These are phyloP conservation scores for Aspergillus bridgeri DNA, from an alignment of 495 filamentous ascomycete species.

Conservation along the genomic window DNA sequence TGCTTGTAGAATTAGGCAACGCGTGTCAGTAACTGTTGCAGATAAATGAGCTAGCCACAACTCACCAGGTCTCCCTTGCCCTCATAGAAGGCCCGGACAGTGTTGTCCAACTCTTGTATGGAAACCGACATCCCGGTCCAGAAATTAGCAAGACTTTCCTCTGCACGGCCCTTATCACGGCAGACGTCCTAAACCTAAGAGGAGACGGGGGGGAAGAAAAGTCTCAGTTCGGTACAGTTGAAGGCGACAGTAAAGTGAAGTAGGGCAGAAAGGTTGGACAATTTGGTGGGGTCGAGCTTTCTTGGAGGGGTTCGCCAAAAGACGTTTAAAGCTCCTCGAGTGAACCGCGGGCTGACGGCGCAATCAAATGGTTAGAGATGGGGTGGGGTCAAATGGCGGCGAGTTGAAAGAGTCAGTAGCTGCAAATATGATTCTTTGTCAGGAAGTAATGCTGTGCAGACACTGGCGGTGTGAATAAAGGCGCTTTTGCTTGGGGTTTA, in stretches of 20 bases:
- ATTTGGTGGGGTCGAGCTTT: constrained; percentile 32
- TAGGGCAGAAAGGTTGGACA: constrained; percentile 16
- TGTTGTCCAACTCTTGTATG: constrained; percentile 91
- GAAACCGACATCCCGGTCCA: constrained; percentile 59
- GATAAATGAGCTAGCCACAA: constrained; percentile 15
- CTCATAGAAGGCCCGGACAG: constrained; percentile 95
- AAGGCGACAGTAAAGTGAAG: constrained; percentile 6
- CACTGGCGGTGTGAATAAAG: constrained; percentile 32
- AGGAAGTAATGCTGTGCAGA: constrained; percentile 5
- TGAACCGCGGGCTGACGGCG: constrained; percentile 8
- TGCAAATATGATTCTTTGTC: background rate
- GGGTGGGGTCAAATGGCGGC: constrained; percentile 10
- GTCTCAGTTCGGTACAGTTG: constrained; percentile 3
- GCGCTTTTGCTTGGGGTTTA: constrained; percentile 19
- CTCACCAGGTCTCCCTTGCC: constrained; percentile 86
- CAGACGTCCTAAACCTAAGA: constrained; percentile 11
- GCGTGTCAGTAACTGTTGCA: constrained; percentile 5
- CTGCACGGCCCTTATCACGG: constrained; percentile 21
- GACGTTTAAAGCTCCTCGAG: constrained; percentile 13
- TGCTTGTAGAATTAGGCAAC: constrained; percentile 54
- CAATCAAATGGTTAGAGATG: constrained; percentile 9
- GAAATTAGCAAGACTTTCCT: constrained; percentile 32
- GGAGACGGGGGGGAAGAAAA: constrained; percentile 4
- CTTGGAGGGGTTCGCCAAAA: constrained; percentile 27
- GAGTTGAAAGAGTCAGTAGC: background rate